Evolutionary conservation across 176 grass and related monocot genomes (phyloP).

Genomic region (Elaeis guineensis): DNA sequence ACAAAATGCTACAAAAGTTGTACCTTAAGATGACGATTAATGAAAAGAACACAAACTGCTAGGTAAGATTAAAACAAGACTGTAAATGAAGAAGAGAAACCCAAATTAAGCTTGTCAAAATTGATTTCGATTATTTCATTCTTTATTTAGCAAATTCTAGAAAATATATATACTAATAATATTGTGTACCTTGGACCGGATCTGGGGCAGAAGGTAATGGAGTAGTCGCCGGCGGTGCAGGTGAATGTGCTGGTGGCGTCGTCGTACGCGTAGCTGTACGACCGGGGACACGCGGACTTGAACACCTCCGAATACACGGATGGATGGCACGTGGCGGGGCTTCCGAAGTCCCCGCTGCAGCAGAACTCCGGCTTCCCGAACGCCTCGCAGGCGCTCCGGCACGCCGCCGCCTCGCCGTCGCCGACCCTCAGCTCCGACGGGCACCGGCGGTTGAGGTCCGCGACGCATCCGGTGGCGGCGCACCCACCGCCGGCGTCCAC

Average conservation of each 20-base stretch:
- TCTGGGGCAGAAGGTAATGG: constrained; percentile 85
- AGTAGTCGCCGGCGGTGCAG: constrained; percentile 61
- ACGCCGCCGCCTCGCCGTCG: constrained; percentile 21
- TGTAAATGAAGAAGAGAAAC: too few relatives aligned
- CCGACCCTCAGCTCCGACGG: constrained; percentile 57
- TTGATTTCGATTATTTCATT: too few relatives aligned
- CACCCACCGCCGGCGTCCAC: constrained; percentile 48
- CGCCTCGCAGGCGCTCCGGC: constrained; percentile 80
- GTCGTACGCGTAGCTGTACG: constrained; percentile 96
- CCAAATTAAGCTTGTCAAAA: too few relatives aligned
- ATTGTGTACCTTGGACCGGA: constrained; percentile 21
- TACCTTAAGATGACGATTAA: too few relatives aligned
- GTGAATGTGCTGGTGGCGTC: constrained; percentile 95
- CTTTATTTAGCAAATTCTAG: too few relatives aligned
- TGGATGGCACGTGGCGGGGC: constrained; percentile 63
- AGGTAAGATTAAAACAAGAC: too few relatives aligned
- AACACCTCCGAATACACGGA: constrained; percentile 88
- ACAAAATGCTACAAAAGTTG: too few relatives aligned
- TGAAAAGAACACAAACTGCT: too few relatives aligned
- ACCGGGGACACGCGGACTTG: constrained; percentile 81
- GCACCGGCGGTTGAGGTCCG: constrained; percentile 63
- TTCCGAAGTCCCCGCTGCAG: constrained; percentile 73
- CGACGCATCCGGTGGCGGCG: constrained; percentile 53
- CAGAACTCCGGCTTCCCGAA: constrained; percentile 76
- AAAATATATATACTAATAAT: too few relatives aligned